Evolutionary conservation across 148 eudicot genomes (phyloP), one percentile per base, ranked within the genome.

Genomic region (Mesembryanthemum crystallinum): DNA sequence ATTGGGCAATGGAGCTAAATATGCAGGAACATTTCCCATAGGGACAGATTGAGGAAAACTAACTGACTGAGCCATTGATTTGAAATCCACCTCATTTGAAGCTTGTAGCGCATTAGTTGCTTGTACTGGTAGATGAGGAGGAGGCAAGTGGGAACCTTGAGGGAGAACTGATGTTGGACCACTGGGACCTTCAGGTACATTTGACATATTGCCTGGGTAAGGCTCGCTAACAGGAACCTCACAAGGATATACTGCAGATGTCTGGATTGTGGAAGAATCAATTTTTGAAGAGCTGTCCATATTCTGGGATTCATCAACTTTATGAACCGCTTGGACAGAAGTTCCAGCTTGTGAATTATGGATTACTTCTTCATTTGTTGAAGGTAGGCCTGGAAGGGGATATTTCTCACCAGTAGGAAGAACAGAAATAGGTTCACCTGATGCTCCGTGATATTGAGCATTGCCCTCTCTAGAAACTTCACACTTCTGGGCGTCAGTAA

Each of bases 1-100:
- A 80, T 65, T 79, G 78, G 87, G 54, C 32, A 79, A 67, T 59
- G 80, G 82, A 78, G 70, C 78, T 76, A 77, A 86, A 85, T 85
- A 78, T 63, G 83, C 78, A 51, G 80, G 76, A 71, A 51, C 75
- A 76, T 62, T 82, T 64, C 76, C 84, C 62, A 42, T 7, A 60
- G 77, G 25, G 33, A 72, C 71, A 81, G 82, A 74, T 39, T 74
- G 79, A 61, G 82, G 81, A 58, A 77, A 62, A 54, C 54, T 70
- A 32, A 77, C 72, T 63, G 75, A 51, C 29, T 76, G 80, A 35
- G 86, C 73, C 73, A 71, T 71, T 27, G 70, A 64, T 59, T 80
- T 76, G 69, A 73, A 73, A 79, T 80, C 84, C 29, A 58, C 64
- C 1, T 65, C 64, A 39, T 81, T 79, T 58, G 79, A 83, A 7